A percentile compares a stretch with the other conserved stretches of the same genome.
Conservation (phyloP, 2,329 filamentous ascomycete species). For the Colletotrichum zoysiae region DNA sequence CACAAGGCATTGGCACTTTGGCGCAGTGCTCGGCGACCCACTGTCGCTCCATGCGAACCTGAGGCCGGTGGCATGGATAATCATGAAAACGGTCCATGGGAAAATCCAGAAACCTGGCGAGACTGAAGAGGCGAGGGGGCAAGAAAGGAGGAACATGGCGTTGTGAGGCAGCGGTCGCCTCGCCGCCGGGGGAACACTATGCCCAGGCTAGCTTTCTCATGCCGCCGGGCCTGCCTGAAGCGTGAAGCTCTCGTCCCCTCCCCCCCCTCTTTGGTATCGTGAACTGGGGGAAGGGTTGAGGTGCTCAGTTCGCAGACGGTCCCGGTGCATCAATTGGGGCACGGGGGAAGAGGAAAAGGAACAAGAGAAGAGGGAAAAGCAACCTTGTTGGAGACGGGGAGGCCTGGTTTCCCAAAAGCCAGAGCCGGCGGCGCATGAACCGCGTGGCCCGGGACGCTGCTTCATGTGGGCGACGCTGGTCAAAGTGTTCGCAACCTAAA, state of each 20-base stretch:
- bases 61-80: background rate
- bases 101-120: background rate
- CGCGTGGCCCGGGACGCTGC: background rate
- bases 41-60: background rate
- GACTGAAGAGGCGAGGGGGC: background rate
- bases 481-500: conserved; percentile 10
- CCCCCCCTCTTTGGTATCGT: background rate
- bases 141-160: background rate
- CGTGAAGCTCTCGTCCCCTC: background rate
- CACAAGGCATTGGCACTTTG: background rate
- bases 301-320: background rate
- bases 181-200: background rate
- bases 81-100: background rate
- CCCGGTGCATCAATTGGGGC: background rate
- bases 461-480: background rate
- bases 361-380: background rate
- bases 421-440: background rate
- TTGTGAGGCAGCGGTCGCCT: background rate
- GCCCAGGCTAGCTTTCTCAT: background rate
- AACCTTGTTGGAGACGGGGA: background rate
- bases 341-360: too few species aligned
- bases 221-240: background rate
- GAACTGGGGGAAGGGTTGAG: background rate
- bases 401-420: background rate
- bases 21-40: background rate